Base-by-base conservation (phyloP, 2,329 filamentous ascomycete genomes). In the Diaporthe sp. region DNA sequence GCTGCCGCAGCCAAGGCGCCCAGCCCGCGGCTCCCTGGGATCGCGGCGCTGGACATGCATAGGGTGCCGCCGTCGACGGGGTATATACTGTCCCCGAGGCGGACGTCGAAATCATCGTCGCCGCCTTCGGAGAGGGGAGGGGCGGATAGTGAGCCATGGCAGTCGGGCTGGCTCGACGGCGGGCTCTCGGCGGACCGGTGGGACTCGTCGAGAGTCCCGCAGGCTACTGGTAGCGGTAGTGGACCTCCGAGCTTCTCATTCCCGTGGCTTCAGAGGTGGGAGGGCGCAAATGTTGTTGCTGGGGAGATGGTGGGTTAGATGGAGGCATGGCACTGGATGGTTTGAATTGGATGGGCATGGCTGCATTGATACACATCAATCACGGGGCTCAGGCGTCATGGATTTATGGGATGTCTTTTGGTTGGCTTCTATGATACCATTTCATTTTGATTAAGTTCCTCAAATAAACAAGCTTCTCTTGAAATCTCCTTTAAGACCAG, bases 181-280 rank as follows among this genome's bases (percentile, higher is more conserved):
- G 71, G 55, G 1, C 63, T 66, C 6, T 30, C 68, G n/a, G 37
- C 25, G 1, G 74, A 75, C 2, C 15, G 37, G 13, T 73, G 72
- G 71, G 68, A 69, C 22, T 47, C 59, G 9, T 25, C 30, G 7
- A 73, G 50, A 4, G 30, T 22, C 0, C 37, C 35, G 35, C 30
- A 50, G 42, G 25, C 66, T 53, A 44, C 39, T 1, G 51, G 35
- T 8, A 42, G 50, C 12, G 51, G 59, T 19, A 42, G 42, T 3
- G 69, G 51, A 2, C 27, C 27, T n/a, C 61, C 30, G 22, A 59
- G 39, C 9, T 65, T 74, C 27, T 74, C 72, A 0, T 74, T 75
- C 1, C 74, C 74, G 15, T 75, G 74, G 74, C 71, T 75, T 3
- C 72, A 73, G 35, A 75, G 72, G 50, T 73, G 74, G 68, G 72